Percentiles rank a stretch among this genome's conserved stretches.
These are phyloP conservation scores for Elasticomyces elasticus DNA, from an alignment of 495 filamentous ascomycete species.

Conservation along the genomic window DNA sequence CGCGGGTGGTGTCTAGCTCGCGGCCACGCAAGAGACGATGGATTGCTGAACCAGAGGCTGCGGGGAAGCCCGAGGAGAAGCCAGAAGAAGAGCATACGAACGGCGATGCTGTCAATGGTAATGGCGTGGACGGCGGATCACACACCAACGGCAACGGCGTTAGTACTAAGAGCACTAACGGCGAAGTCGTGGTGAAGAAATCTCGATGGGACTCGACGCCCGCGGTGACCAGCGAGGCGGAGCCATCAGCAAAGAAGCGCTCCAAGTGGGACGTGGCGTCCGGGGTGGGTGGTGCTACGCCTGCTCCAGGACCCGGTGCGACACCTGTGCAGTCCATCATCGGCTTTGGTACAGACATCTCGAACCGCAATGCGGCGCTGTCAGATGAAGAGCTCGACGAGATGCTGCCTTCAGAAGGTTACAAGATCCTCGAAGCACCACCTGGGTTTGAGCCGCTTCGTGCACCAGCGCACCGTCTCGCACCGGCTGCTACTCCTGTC, in stretches of 20 bases:
- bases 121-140: slow-evolving; percentile 29
- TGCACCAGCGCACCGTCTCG: slow-evolving; percentile 64
- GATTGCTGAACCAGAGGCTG: slow-evolving; percentile 57
- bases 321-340: slow-evolving; percentile 62
- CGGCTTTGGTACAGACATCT: slow-evolving; percentile 71
- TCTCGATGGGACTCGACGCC: slow-evolving; percentile 88
- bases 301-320: slow-evolving; percentile 65
- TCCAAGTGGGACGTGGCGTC: slow-evolving; percentile 89
- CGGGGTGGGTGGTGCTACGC: slow-evolving; percentile 56
- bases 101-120: slow-evolving; percentile 7
- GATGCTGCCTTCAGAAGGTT: slow-evolving; percentile 85
- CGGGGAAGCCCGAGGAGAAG: too few species aligned
- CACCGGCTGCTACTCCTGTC: slow-evolving; percentile 61
- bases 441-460: slow-evolving; percentile 84
- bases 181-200: slow-evolving; percentile 45
- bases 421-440: slow-evolving; percentile 85
- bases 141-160: slow-evolving; percentile 37
- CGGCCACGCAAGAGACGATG: slow-evolving; percentile 69
- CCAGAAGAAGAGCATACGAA: too few species aligned
- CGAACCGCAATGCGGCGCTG: slow-evolving; percentile 64
- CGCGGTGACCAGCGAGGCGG: slow-evolving; percentile 21
- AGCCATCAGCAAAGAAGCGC: slow-evolving; percentile 47
- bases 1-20: slow-evolving; percentile 61
- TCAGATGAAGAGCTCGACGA: slow-evolving; percentile 91
- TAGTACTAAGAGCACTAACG: too few species aligned